Percentiles rank a stretch among this genome's conserved stretches.
phyloP scores from a whole-genome alignment of 495 filamentous ascomycete genomes.

The Massariosphaeria phaeospora region DNA sequence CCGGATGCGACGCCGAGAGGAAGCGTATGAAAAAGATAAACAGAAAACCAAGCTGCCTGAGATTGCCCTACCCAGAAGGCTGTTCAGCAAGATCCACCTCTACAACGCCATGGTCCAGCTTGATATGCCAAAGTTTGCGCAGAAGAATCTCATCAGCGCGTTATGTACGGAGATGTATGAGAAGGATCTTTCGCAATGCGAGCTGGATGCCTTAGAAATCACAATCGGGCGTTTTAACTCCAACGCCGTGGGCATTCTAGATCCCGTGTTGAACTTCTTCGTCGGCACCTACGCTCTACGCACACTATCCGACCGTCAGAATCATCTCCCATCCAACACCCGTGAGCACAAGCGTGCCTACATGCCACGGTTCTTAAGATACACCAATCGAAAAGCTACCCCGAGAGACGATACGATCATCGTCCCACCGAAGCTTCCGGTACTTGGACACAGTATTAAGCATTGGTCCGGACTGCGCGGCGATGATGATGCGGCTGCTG shows the following conservation, averaged over 20 bases:
- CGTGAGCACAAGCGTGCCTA: not conserved
- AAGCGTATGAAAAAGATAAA: not conserved
- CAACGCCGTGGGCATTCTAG: not conserved
- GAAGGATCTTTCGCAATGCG: not conserved
- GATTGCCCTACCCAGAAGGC: not conserved
- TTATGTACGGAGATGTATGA: not conserved
- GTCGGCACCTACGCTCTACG: constrained; percentile 1
- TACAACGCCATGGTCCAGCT: constrained; percentile 7
- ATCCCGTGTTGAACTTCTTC: constrained; percentile 5
- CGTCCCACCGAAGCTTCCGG: not conserved
- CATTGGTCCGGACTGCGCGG: not conserved
- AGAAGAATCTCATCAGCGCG: not conserved
- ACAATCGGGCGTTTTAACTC: not conserved
- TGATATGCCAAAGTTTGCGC: not conserved
- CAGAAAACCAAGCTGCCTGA: not conserved
- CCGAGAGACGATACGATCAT: not conserved
- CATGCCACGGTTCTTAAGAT: no score
- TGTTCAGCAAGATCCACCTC: constrained; percentile 2
- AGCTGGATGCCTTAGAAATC: not conserved
- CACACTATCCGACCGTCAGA: not conserved
- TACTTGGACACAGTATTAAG: constrained; percentile 6
- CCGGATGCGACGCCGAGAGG: not conserved
- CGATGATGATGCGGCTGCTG: not conserved
- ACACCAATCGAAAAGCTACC: not conserved
- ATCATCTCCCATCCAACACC: not conserved